Base-by-base conservation (phyloP, 139 green algal genomes). In the Chlorella ohadii region DNA sequence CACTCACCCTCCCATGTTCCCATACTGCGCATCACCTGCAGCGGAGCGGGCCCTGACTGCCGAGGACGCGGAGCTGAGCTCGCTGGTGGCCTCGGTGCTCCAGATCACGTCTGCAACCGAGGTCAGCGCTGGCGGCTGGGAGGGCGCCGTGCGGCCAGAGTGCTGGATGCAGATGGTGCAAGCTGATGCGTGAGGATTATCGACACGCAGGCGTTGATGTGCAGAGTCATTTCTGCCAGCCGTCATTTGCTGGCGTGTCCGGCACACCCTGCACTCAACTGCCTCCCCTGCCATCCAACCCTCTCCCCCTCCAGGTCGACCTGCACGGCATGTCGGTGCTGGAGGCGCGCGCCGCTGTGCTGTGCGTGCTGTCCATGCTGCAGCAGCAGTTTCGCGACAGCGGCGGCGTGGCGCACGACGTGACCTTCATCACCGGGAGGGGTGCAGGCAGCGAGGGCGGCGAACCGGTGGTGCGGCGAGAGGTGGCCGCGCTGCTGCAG, bases 341-440 rank as follows among this genome's bases (percentile, higher is more conserved):
- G 38, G 89, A 92, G 83, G 89, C 87, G 47, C 71, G 89, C 17
- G 89, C 89, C 23, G 89, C 89, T 17, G 89, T 92, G 76, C 76
- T 92, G 61, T 92, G 87, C 81, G 76, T 90, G 28, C 81, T 92
- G 39, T 68, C 66, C 36, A 55, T 87, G 64, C 57, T 92, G 63
- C 82, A 86, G 78, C 79, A 67, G 64, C 33, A 76, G 41, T 87
- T 75, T 59, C 31, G n/a, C 20, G 44, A 75, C 34, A 56, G 7
- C 28, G 64, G 65, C 4, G 0, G 4, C 80, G 27, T 72, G 1
- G 13, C 70, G 27, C 80, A 85, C 55, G 80, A 85, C 34, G 44
- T 85, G 15, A 78, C 38, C 23, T 67, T 89, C 25, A 89, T 89
- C 72, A 86, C 80, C 36, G 86, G 86, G 41, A 61, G 41, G 56